Evolutionary conservation across 495 filamentous ascomycete genomes (phyloP).

Genomic region (Penicillium pulvis): DNA sequence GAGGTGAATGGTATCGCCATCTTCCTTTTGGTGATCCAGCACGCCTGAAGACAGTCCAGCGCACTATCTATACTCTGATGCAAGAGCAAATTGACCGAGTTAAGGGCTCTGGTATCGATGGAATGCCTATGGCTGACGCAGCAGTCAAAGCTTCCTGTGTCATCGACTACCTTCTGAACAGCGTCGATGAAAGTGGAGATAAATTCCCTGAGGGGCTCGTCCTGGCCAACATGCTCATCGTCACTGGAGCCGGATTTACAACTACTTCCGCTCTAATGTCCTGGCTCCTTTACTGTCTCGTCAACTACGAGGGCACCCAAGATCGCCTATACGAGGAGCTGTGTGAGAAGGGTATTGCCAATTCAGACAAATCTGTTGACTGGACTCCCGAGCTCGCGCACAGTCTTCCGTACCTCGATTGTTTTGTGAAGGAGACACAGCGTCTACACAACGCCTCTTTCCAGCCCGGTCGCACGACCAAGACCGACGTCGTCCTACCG

Average conservation of each 20-base stretch:
- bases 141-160: background rate
- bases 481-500: constrained; percentile 52
- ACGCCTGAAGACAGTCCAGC: constrained; percentile 27
- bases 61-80: constrained; percentile 25
- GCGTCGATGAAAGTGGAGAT: constrained; percentile 52
- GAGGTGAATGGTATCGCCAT: constrained; percentile 49
- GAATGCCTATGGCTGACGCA: constrained; percentile 44
- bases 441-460: constrained; percentile 57
- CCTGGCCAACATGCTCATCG: constrained; percentile 33
- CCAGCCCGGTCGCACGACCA: constrained; percentile 56
- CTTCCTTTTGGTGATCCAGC: constrained; percentile 55
- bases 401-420: constrained; percentile 50
- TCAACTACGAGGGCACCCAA: constrained; percentile 52
- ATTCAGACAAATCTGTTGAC: constrained; percentile 8
- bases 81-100: constrained; percentile 28
- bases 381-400: constrained; percentile 44
- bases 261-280: constrained; percentile 54
- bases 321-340: constrained; percentile 55
- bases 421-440: constrained; percentile 59
- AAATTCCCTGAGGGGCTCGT: constrained; percentile 45
- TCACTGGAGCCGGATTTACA: constrained; percentile 57
- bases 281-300: constrained; percentile 55
- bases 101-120: constrained; percentile 22
- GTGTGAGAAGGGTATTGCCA: constrained; percentile 44
- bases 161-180: constrained; percentile 19